Base-by-base conservation (phyloP, 495 filamentous ascomycete species). In the Aspergillus haitiensis region DNA sequence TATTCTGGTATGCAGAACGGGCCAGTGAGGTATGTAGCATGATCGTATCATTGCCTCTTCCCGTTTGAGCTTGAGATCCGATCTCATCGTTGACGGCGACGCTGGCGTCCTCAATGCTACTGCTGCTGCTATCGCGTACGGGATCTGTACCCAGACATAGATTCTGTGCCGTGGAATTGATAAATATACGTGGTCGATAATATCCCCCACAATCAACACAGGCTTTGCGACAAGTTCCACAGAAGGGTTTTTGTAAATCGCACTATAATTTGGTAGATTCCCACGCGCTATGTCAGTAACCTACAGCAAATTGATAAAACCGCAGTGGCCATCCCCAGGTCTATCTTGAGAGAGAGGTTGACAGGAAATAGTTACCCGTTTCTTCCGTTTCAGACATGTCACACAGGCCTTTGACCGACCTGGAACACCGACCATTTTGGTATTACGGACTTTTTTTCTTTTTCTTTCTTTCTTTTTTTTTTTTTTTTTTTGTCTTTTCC, bases 211-310 rank as follows among this genome's bases (percentile, higher is more conserved):
- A 59, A 12, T 59, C 56, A 9, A 59, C 16, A 15, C 56, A 50
- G 11, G 56, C 56, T 46, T 59, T 59, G 39, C 56, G 56, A 47
- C 56, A 59, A 2, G 56, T 59, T 45, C 49, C 56, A 16, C 56
- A 52, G 10, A 47, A 52, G n/a, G 56, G 56, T 15, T 59, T 59
- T 21, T 59, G 35, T 10, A 59, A n/a, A 10, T 58, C 56, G 15
- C 56, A 59, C 48, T 59, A 42, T 6, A n/a, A 40, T n/a, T n/a
- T 40, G 37, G 9, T n/a, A 40, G n/a, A 1, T n/a, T 40, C 37
- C 37, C 37, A 11, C 37, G 1, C 37, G 7, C 6, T 48, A 16
- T 13, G 21, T 18, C 18, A 48, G 3, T 27, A 21, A 48, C 10
- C 15, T 18, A 9, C 7, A 7, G n/a, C 45, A 18, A 47, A 1